Evolutionary conservation across 805 yeast genomes (phyloP).

Genomic region (Myxozyma mucilagina): DNA sequence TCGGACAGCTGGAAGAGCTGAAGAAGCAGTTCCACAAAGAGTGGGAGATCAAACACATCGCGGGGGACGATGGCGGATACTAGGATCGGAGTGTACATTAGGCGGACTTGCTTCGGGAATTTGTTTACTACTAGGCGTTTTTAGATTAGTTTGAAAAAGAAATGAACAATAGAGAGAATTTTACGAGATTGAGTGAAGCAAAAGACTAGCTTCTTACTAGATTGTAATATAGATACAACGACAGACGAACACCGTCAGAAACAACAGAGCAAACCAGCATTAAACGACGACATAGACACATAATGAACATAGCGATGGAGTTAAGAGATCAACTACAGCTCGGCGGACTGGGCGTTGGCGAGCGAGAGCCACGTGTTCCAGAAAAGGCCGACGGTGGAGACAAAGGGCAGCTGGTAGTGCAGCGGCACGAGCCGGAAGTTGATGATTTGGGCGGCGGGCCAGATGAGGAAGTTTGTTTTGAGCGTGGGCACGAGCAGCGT

Average conservation of each 20-base stretch:
- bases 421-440: conserved; percentile 79
- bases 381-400: conserved; percentile 79
- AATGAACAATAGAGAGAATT: background rate
- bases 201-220: no score
- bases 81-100: background rate
- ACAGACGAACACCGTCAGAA: background rate
- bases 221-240: no score
- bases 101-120: no score
- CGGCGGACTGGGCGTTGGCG: conserved; percentile 54
- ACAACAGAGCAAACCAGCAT: background rate
- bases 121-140: no score
- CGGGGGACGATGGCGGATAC: background rate
- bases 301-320: background rate
- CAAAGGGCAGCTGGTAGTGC: conserved; percentile 85
- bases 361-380: conserved; percentile 94
- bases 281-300: no score
- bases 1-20: conserved; percentile 72
- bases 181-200: background rate
- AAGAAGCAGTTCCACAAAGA: conserved; percentile 82
- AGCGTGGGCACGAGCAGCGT: conserved; percentile 64
- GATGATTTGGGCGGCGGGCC: conserved; percentile 84
- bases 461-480: conserved; percentile 74
- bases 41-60: conserved; percentile 72
- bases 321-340: background rate
- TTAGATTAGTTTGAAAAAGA: no score